Percentiles rank a stretch among this genome's conserved stretches.
Evolutionary conservation across 2,329 filamentous ascomycete genomes (phyloP).

Genomic region (Fusarium redolens): DNA sequence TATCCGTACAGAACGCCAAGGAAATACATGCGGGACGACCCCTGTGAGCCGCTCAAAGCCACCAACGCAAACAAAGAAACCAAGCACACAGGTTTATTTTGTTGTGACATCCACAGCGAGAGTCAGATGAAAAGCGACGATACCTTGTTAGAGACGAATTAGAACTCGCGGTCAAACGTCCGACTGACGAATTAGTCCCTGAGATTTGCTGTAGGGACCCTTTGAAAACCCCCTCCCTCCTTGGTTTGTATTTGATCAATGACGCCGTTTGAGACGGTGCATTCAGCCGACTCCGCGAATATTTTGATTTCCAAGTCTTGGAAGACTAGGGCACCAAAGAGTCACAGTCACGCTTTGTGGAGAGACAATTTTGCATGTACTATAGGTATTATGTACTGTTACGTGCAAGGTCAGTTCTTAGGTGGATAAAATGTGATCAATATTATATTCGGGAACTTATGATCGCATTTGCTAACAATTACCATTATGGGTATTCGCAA

Average conservation of each 20-base stretch:
- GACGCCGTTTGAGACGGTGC: slow-evolving; percentile 25
- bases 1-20: slow-evolving; percentile 16
- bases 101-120: not conserved
- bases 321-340: not conserved
- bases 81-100: slow-evolving; percentile 1
- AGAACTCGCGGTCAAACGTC: not conserved
- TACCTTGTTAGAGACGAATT: slow-evolving; percentile 2
- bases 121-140: not conserved
- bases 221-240: slow-evolving; percentile 6
- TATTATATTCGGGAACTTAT: slow-evolving; percentile 2
- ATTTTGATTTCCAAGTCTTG: slow-evolving; percentile 1
- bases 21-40: slow-evolving; percentile 27
- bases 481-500: slow-evolving; percentile 12
- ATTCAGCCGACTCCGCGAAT: slow-evolving; percentile 28
- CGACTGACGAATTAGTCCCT: slow-evolving; percentile 10
- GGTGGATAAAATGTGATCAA: not conserved
- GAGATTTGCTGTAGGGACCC: slow-evolving; percentile 21
- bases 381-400: not conserved
- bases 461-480: slow-evolving; percentile 16
- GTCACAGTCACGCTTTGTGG: slow-evolving; percentile 17
- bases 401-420: not conserved
- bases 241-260: slow-evolving; percentile 12
- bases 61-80: slow-evolving; percentile 27
- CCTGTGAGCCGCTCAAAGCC: slow-evolving; percentile 17
- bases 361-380: not conserved